These are phyloP conservation scores for Cynara cardunculus DNA, from an alignment of 129 eudicot genomes.

Conservation along the genomic window DNA sequence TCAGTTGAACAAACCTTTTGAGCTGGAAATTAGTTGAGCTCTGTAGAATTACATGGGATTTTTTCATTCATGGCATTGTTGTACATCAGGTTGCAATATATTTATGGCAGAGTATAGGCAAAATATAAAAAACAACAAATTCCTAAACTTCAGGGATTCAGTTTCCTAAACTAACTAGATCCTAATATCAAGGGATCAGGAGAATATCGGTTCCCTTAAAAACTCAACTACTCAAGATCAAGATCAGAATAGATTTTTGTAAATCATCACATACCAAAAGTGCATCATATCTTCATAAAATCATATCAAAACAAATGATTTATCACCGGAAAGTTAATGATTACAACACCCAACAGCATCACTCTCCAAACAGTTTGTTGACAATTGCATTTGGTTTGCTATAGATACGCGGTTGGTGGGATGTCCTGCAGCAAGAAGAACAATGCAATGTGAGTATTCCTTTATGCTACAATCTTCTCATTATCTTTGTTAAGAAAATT, in stretches of 20 bases:
- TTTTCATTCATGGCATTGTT: neutral
- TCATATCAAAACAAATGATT: neutral
- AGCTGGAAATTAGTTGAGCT: neutral
- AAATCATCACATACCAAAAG: neutral
- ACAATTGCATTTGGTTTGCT: neutral
- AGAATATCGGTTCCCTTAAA: neutral
- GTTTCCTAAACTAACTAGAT: neutral
- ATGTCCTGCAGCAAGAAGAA: slow-evolving; percentile 68
- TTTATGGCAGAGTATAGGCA: neutral
- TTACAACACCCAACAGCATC: neutral
- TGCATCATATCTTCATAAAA: neutral
- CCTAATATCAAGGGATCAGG: neutral
- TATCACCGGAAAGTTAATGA: neutral
- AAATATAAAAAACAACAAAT: neutral
- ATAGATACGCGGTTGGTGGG: slow-evolving; percentile 95
- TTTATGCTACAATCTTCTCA: neutral
- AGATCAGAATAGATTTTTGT: neutral
- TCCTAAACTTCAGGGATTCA: too few species aligned
- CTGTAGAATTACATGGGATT: neutral
- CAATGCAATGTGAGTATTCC: slow-evolving; percentile 57
- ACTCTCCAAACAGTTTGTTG: neutral
- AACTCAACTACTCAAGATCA: neutral
- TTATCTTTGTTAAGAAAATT: neutral
- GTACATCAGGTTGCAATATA: slow-evolving; percentile 2
- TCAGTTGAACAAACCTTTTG: neutral